Conservation (phyloP, 306 rosid genomes). For the Luffa acutangula region DNA sequence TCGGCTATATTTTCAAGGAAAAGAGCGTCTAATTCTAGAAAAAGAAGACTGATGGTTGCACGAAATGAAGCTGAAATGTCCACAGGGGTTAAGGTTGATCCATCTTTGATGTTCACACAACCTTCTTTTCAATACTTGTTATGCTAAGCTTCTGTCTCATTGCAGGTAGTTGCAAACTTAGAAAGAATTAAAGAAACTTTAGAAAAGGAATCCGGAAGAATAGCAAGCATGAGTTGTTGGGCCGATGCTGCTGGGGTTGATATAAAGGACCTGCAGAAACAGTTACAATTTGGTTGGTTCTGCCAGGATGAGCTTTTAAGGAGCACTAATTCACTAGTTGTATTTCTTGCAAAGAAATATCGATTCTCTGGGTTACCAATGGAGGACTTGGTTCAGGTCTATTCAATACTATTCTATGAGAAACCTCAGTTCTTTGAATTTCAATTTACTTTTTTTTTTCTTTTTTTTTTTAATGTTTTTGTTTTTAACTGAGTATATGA, state of each 20-base stretch:
- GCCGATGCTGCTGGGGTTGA: constrained; percentile 67
- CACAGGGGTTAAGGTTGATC: constrained; percentile 58
- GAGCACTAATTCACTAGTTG: constrained; percentile 63
- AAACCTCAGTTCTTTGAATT: background rate
- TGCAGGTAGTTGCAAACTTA: constrained; percentile 58
- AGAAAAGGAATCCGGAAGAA: constrained; percentile 52
- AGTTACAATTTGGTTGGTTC: constrained; percentile 49
- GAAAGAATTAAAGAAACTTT: constrained; percentile 50
- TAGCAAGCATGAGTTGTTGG: constrained; percentile 62
- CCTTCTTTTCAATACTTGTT: background rate
- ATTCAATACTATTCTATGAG: constrained; percentile 9
- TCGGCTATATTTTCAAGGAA: constrained; percentile 23
- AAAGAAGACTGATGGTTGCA: constrained; percentile 30
- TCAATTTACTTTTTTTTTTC: background rate
- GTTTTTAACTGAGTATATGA: background rate
- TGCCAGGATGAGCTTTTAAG: constrained; percentile 70
- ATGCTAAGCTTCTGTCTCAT: background rate
- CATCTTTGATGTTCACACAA: background rate
- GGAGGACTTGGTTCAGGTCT: constrained; percentile 85
- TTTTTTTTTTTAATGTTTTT: background rate
- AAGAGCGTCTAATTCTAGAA: constrained; percentile 32
- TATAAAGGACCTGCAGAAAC: constrained; percentile 41
- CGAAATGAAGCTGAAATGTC: constrained; percentile 74
- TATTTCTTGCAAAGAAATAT: constrained; percentile 66
- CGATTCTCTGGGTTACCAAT: constrained; percentile 63